Percentiles rank a stretch among this genome's conserved stretches.
Conservation (phyloP, 768 basidiomycete genomes). For the Sistotremastrum niveocremeum region DNA sequence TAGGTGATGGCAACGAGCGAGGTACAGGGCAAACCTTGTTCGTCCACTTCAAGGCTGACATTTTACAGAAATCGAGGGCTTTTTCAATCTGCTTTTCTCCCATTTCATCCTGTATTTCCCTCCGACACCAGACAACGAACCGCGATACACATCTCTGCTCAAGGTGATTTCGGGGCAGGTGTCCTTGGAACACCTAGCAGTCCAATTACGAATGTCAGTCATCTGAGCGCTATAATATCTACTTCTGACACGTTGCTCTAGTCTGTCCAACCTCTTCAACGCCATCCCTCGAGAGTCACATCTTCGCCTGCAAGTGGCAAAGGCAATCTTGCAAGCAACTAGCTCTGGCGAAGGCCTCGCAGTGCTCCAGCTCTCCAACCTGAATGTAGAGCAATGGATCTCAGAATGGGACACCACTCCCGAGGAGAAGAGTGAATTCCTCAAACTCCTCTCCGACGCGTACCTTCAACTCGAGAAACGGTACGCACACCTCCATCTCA, state of each 20-base stretch:
- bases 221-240: slow-evolving; percentile 6
- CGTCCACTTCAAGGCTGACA: neutral
- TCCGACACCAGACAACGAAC: slow-evolving; percentile 37
- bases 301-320: slow-evolving; percentile 50
- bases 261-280: slow-evolving; percentile 76
- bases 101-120: slow-evolving; percentile 54
- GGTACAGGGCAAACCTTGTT: slow-evolving; percentile 29
- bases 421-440: slow-evolving; percentile 50
- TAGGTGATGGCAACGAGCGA: slow-evolving; percentile 69
- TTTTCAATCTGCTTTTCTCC: slow-evolving; percentile 72
- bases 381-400: slow-evolving; percentile 64
- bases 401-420: slow-evolving; percentile 57
- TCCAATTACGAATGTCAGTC: slow-evolving; percentile 68
- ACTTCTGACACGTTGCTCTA: slow-evolving; percentile 17
- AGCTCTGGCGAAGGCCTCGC: slow-evolving; percentile 47
- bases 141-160: slow-evolving; percentile 36
- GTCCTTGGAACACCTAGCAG: slow-evolving; percentile 34
- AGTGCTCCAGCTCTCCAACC: slow-evolving; percentile 41
- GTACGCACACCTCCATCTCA: slow-evolving; percentile 29
- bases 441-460: slow-evolving; percentile 48
- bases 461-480: slow-evolving; percentile 41
- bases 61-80: slow-evolving; percentile 63
- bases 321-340: slow-evolving; percentile 46
- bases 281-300: slow-evolving; percentile 52
- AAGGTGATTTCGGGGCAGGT: slow-evolving; percentile 38